Conservation (phyloP, 83 land plant species). For the Thuja plicata region DNA sequence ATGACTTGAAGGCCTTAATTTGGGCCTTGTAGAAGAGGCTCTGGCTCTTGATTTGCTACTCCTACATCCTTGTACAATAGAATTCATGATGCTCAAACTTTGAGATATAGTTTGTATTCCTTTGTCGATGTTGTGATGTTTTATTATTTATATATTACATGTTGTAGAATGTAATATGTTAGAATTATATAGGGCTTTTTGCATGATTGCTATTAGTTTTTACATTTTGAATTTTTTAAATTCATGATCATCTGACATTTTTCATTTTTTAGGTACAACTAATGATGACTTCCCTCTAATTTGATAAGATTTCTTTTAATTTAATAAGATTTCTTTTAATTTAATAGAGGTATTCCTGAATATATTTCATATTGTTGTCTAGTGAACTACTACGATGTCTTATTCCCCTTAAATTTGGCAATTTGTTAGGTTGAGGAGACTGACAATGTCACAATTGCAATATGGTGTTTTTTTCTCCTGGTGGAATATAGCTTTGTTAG, state of each 20-base stretch:
- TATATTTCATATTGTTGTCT: not conserved
- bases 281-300: not conserved
- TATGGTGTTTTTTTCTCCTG: not conserved
- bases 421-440: not conserved
- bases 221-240: not conserved
- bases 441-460: not conserved
- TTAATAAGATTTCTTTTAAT: not conserved
- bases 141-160: not conserved
- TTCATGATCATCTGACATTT: not conserved
- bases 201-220: not conserved
- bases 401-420: not conserved
- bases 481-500: not conserved
- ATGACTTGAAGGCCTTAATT: too few relatives aligned
- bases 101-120: too few relatives aligned
- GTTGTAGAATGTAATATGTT: not conserved
- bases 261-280: not conserved
- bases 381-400: not conserved
- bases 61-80: too few relatives aligned
- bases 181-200: not conserved
- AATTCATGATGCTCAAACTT: too few relatives aligned
- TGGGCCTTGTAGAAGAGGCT: too few relatives aligned
- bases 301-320: too few relatives aligned
- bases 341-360: not conserved
- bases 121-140: too few relatives aligned
- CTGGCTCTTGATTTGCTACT: too few relatives aligned